These are phyloP conservation scores for Apiotrichum veenhuisii DNA, from an alignment of 1,284 basidiomycete species.

Conservation along the genomic window DNA sequence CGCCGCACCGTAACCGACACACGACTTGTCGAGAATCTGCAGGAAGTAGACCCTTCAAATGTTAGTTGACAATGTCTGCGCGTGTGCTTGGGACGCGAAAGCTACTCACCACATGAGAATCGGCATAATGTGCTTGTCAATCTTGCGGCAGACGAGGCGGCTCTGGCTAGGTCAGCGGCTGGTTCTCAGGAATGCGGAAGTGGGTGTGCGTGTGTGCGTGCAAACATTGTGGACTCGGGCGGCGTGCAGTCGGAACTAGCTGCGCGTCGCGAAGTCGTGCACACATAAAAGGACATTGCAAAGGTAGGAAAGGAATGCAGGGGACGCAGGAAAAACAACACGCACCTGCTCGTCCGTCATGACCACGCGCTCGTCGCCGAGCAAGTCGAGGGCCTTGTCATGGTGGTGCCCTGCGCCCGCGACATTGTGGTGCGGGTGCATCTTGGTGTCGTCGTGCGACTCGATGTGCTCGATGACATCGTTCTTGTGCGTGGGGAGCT, in stretches of 20 bases:
- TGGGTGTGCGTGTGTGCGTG: slow-evolving; percentile 10
- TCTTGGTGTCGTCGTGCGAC: slow-evolving; percentile 7
- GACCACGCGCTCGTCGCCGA: slow-evolving; percentile 26
- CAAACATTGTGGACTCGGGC: neutral
- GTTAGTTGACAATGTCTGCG: neutral
- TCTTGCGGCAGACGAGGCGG: slow-evolving; percentile 22
- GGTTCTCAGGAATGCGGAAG: neutral
- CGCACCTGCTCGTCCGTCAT: slow-evolving; percentile 33
- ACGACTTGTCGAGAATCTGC: slow-evolving; percentile 43
- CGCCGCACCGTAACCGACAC: slow-evolving; percentile 24
- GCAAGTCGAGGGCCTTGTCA: slow-evolving; percentile 26
- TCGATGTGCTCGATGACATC: slow-evolving; percentile 1
- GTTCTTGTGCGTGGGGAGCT: neutral
- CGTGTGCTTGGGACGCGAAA: neutral
- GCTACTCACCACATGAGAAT: slow-evolving; percentile 31
- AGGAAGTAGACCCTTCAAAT: slow-evolving; percentile 38
- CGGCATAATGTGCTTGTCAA: slow-evolving; percentile 35
- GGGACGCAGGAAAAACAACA: neutral
- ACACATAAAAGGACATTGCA: neutral
- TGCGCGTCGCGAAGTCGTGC: neutral
- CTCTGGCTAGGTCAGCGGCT: neutral
- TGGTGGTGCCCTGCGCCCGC: slow-evolving; percentile 1
- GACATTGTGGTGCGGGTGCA: neutral
- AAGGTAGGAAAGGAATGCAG: too few species aligned
- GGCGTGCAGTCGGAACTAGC: neutral